Evolutionary conservation across 2,329 filamentous ascomycete genomes (phyloP).

Genomic region (Cephalotrichum gorgonifer): DNA sequence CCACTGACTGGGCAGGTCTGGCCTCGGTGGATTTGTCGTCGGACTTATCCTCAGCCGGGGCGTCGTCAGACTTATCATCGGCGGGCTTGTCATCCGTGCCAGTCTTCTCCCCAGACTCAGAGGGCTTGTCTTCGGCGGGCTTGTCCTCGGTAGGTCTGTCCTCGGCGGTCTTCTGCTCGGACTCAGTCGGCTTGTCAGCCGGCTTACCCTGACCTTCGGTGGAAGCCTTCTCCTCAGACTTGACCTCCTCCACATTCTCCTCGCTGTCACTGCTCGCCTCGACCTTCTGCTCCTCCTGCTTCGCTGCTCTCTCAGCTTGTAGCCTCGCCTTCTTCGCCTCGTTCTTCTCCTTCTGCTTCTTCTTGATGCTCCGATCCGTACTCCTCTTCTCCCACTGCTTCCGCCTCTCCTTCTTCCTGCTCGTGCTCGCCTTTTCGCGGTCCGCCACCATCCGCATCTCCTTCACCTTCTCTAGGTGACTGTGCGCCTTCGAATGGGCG

Average conservation of each 20-base stretch:
- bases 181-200: conserved; percentile 19
- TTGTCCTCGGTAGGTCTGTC: conserved; percentile 11
- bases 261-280: conserved; percentile 15
- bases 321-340: conserved; percentile 21
- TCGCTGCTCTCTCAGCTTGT: conserved; percentile 14
- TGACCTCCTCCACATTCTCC: conserved; percentile 16
- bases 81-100: conserved; percentile 7
- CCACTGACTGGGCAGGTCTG: too few species aligned
- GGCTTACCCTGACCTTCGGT: conserved; percentile 16
- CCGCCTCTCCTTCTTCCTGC: conserved; percentile 31
- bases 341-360: conserved; percentile 29
- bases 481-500: conserved; percentile 47
- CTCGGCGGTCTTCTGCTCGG: conserved; percentile 12
- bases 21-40: conserved; percentile 2
- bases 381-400: conserved; percentile 39
- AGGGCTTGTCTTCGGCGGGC: conserved; percentile 5
- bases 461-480: conserved; percentile 37
- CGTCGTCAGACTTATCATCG: conserved; percentile 8
- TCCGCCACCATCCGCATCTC: conserved; percentile 38
- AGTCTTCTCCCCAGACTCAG: conserved; percentile 8
- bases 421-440: conserved; percentile 36
- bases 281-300: conserved; percentile 15
- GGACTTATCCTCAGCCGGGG: conserved; percentile 7
- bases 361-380: conserved; percentile 28
- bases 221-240: conserved; percentile 17